Evolutionary conservation across 78 protist genomes (phyloP).

Genomic region (Goniomonas avonlea): DNA sequence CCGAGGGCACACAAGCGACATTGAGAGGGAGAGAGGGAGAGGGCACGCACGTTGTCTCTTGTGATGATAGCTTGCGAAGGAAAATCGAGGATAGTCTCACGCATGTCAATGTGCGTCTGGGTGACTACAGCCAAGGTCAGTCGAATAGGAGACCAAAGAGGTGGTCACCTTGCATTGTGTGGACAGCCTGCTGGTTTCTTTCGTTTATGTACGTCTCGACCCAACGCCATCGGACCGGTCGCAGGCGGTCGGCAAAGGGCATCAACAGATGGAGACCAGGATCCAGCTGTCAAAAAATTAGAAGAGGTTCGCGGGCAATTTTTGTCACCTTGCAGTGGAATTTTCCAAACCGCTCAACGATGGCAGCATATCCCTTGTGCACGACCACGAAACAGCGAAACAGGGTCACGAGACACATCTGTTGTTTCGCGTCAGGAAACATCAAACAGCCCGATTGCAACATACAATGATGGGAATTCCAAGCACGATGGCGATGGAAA

Average conservation of each 20-base stretch:
- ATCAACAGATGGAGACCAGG: constrained; percentile 6
- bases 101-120: neutral
- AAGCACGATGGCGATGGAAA: too few relatives aligned
- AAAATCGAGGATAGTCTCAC: neutral
- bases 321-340: neutral
- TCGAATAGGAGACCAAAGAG: neutral
- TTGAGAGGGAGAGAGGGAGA: too few relatives aligned
- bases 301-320: too few relatives aligned
- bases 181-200: neutral
- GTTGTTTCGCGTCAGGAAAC: too few relatives aligned
- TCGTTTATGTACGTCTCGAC: neutral
- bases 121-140: neutral
- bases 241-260: neutral
- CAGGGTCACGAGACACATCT: neutral
- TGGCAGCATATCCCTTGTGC: neutral
- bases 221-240: neutral
- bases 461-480: too few relatives aligned
- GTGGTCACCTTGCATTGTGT: neutral
- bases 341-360: constrained; percentile 17
- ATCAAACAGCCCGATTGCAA: too few relatives aligned
- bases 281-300: too few relatives aligned
- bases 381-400: neutral
- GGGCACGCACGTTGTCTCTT: constrained; percentile 28
- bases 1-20: too few relatives aligned
- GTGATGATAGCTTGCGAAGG: constrained; percentile 20